Base-by-base conservation (phyloP, 352 stramenopile species). In the Globisporangium yorkense region DNA sequence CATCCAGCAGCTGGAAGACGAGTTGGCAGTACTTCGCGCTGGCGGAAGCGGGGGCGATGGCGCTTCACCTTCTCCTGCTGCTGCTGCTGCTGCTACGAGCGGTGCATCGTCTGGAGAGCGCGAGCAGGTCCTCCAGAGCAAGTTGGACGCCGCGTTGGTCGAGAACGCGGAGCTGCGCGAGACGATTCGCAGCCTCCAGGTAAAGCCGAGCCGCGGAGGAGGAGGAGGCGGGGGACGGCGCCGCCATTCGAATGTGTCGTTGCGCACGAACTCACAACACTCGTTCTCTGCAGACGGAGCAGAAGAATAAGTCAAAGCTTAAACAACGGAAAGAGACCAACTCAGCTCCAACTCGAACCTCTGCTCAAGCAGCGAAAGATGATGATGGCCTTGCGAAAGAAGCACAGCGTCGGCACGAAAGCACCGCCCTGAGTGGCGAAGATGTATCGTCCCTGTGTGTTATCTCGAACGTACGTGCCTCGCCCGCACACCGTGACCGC, bases 121-220 rank as follows among this genome's bases (percentile, higher is more conserved):
- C 9, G 33, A 37, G 33, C 33, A 37, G 9, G 60, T 77, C 51
- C 64, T 85, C 12, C 69, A 84, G 51, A 80, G 70, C 27, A 47
- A 85, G 31, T 51, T 91, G 10, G 66, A 84, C 37, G 68, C 59
- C 40, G 73, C 77, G 40, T 49, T 91, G 10, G 71, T 62, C 27
- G 77, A 88, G 51, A 88, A 88, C 37, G 68, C 69, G 45, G 70
- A 88, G 41, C 68, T 91, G 43, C 65, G 85, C 37, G 74, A 80
- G 52, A 86, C 75, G 18, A 72, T 88, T 54, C 71, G 75, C 60
- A 67, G 82, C n/a, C 54, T 88, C 35, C 73, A 89, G 76, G 72
- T 82, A 73, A 84, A 80, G 63, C 68, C 56, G 61, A 39, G 49
- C 65, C 51, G 65, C 60, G 66, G 71, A 57, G 57, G 37, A 18